Percentiles rank a stretch among this genome's conserved stretches.
Conservation (phyloP, 176 grass and related monocot species). For the Oryza glaberrima region DNA sequence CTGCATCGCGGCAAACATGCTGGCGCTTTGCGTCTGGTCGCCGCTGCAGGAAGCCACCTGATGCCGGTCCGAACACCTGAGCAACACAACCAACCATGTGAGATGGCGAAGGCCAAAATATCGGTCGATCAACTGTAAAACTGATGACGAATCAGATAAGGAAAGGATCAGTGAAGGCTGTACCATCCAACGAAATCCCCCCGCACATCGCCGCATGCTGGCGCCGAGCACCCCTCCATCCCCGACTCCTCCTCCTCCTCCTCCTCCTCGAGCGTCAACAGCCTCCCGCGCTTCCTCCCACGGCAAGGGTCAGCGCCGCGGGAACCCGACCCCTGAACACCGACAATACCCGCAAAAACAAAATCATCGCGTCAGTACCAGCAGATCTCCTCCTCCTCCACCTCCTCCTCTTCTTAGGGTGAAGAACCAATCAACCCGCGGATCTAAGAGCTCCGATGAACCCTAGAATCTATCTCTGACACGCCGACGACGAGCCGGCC, state of each 20-base stretch:
- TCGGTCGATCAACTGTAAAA: neutral
- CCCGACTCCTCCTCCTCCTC: no score
- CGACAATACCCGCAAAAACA: neutral
- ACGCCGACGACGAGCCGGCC: neutral
- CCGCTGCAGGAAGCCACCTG: conserved; percentile 16
- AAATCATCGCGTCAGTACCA: neutral
- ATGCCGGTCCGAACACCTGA: conserved; percentile 22
- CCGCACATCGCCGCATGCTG: no score
- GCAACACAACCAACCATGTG: neutral
- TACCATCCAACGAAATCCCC: conserved; percentile 2
- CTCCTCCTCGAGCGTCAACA: neutral
- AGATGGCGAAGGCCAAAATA: neutral
- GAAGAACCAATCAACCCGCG: neutral
- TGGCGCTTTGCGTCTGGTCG: neutral
- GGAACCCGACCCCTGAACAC: conserved; percentile 17
- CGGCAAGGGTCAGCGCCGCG: neutral
- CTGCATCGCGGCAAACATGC: conserved; percentile 48
- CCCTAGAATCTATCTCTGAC: neutral
- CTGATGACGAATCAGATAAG: neutral
- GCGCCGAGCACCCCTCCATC: neutral
- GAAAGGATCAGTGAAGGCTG: neutral
- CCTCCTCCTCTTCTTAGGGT: no score
- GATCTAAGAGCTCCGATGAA: neutral
- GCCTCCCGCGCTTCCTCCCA: conserved; percentile 34
- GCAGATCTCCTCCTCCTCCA: no score